These are phyloP conservation scores for Arabidopsis lyrata DNA, from an alignment of 441 rosid genomes.

Conservation along the genomic window DNA sequence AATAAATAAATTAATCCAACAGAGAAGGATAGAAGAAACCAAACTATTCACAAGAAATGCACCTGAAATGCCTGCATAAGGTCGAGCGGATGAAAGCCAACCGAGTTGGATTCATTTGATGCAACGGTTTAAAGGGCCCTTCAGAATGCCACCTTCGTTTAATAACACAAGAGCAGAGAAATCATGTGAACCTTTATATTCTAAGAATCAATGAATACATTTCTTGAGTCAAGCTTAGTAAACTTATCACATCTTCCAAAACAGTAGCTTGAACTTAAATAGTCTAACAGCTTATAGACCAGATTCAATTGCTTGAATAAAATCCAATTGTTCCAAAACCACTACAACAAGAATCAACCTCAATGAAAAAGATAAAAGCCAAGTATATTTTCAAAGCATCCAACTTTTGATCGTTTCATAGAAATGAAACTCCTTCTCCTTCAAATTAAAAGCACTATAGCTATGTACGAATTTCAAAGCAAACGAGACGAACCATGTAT, in stretches of 20 bases:
- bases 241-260: neutral
- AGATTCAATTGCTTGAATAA: conserved; percentile 1
- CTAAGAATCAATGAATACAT: neutral
- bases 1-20: conserved; percentile 13
- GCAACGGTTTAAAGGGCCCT: conserved; percentile 92
- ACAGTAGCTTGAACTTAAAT: neutral
- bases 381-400: neutral
- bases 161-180: neutral
- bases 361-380: neutral
- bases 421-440: neutral
- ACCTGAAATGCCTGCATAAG: conserved; percentile 89
- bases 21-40: neutral
- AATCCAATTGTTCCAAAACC: neutral
- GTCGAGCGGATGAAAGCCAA: conserved; percentile 90
- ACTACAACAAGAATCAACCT: neutral
- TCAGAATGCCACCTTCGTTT: conserved; percentile 86
- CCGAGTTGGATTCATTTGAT: conserved; percentile 82
- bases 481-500: conserved; percentile 65
- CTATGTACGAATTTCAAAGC: neutral
- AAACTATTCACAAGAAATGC: neutral
- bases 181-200: conserved; percentile 4
- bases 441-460: neutral
- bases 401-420: conserved; percentile 17
- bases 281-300: conserved; percentile 10
- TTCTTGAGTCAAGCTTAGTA: neutral